These are phyloP conservation scores for Thielaviopsis populi DNA, from an alignment of 2,329 filamentous ascomycete genomes.

Conservation along the genomic window DNA sequence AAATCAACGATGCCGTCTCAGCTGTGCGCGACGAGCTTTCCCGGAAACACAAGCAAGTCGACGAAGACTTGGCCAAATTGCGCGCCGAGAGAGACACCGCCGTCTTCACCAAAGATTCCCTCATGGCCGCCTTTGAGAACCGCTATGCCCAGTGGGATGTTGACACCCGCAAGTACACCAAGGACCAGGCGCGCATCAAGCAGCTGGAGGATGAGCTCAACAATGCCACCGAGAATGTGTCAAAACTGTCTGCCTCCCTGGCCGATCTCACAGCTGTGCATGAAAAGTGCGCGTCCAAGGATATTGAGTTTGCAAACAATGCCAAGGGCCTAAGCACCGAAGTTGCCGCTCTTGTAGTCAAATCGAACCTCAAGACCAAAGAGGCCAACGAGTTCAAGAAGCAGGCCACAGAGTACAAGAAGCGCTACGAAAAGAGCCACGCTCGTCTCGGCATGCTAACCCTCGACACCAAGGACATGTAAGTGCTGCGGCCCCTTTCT, in stretches of 20 bases:
- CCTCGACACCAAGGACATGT: constrained; percentile 16
- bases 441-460: constrained; percentile 15
- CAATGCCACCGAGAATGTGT: constrained; percentile 1
- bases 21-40: constrained; percentile 4
- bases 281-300: constrained; percentile 12
- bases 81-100: constrained; percentile 13
- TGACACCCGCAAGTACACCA: constrained; percentile 4
- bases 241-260: background rate
- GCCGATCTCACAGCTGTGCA: constrained; percentile 7
- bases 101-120: constrained; percentile 13
- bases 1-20: constrained; percentile 10
- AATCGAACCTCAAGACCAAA: constrained; percentile 14
- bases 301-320: constrained; percentile 7
- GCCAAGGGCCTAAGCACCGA: constrained; percentile 11
- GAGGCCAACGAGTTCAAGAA: constrained; percentile 13
- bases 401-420: constrained; percentile 14
- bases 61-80: constrained; percentile 6
- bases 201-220: constrained; percentile 9
- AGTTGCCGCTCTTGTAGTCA: constrained; percentile 14
- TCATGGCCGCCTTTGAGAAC: constrained; percentile 14
- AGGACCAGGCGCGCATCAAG: background rate
- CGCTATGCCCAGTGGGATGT: constrained; percentile 14
- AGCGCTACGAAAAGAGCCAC: constrained; percentile 16
- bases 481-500: background rate
- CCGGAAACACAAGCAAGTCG: background rate